Evolutionary conservation across 768 basidiomycete genomes (phyloP).

Genomic region (Mycena metata): DNA sequence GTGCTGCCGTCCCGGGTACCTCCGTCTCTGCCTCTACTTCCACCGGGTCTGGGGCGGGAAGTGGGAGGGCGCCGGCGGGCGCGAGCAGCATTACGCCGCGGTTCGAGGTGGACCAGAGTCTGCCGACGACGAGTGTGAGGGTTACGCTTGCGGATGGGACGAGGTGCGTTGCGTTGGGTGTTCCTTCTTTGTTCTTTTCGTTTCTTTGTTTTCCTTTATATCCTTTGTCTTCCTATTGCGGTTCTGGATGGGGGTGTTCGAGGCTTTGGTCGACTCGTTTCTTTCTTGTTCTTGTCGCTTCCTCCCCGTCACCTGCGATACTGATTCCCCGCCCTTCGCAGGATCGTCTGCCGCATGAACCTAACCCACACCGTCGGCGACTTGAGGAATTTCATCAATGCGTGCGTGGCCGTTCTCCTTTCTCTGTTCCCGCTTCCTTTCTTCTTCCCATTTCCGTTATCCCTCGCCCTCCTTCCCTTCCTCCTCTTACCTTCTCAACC

Average conservation of each 20-base stretch:
- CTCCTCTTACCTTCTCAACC: no score
- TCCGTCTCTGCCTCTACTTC: constrained; percentile 52
- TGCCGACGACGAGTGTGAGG: constrained; percentile 82
- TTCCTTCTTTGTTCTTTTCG: neutral
- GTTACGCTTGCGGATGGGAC: constrained; percentile 82
- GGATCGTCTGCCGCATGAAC: constrained; percentile 80
- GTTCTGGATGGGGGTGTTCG: no score
- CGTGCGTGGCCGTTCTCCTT: constrained; percentile 59
- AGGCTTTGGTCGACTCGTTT: no score
- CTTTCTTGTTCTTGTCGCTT: no score
- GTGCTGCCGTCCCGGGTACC: constrained; percentile 71
- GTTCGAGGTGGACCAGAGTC: constrained; percentile 75
- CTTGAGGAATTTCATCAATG: constrained; percentile 77
- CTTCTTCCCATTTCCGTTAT: no score
- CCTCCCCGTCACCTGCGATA: neutral
- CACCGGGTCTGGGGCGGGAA: constrained; percentile 20
- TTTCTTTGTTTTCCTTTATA: neutral
- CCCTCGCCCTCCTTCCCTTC: no score
- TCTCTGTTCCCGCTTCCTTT: neutral
- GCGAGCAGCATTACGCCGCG: constrained; percentile 46
- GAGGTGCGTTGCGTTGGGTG: constrained; percentile 51
- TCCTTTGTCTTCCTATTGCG: no score
- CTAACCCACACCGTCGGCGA: constrained; percentile 80
- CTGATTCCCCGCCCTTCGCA: constrained; percentile 37
- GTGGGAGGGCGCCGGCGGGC: neutral